A percentile compares a stretch with the other conserved stretches of the same genome.
These are phyloP conservation scores for Inga leiocalycina DNA, from an alignment of 306 rosid species.

Conservation along the genomic window DNA sequence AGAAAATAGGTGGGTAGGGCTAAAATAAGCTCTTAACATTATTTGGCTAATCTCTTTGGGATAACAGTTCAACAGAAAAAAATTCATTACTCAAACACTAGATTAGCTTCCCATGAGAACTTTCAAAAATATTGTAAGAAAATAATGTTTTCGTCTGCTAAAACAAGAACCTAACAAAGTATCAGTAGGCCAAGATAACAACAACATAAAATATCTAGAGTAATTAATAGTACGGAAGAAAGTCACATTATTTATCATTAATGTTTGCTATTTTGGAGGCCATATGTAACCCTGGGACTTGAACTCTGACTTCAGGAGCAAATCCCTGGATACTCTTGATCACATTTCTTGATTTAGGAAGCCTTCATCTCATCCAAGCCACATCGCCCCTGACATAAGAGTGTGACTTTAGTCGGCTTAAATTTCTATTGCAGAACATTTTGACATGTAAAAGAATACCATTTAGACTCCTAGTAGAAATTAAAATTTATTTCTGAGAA, in stretches of 20 bases:
- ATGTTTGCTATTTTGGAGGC: conserved; percentile 19
- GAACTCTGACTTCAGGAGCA: conserved; percentile 6
- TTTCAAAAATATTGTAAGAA: not conserved
- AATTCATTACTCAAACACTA: not conserved
- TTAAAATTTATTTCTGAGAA: not conserved
- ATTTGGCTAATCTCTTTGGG: no score
- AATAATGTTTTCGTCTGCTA: no score
- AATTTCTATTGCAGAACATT: not conserved
- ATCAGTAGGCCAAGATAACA: not conserved
- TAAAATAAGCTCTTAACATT: no score
- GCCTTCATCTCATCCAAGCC: conserved; percentile 95
- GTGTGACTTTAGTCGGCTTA: conserved; percentile 20
- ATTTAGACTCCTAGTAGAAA: not conserved
- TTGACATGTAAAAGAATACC: not conserved
- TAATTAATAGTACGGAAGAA: no score
- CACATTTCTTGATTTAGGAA: conserved; percentile 38
- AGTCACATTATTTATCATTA: not conserved
- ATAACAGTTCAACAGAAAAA: no score
- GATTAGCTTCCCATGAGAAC: not conserved
- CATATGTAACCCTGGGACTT: conserved; percentile 11
- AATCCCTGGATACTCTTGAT: conserved; percentile 15
- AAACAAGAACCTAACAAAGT: not conserved
- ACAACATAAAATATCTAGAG: not conserved
- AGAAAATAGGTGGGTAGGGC: no score
- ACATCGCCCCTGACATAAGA: conserved; percentile 62